These are phyloP conservation scores for Selenicereus undatus DNA, from an alignment of 148 eudicot genomes.

Conservation along the genomic window DNA sequence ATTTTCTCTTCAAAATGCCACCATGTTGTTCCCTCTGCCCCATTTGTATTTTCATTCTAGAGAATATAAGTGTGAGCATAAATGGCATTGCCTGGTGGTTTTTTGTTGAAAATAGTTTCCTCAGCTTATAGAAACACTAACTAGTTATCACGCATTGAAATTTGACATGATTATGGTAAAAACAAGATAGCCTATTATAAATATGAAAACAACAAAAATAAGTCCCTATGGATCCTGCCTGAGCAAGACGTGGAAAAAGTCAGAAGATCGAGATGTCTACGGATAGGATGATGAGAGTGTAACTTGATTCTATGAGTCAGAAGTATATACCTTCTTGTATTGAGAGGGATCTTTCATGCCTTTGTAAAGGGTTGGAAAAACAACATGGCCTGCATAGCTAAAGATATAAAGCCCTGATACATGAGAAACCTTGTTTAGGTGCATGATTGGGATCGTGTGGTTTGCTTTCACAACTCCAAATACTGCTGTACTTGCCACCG, in stretches of 20 bases:
- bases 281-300: not conserved
- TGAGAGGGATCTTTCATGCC: constrained; percentile 70
- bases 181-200: not conserved
- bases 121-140: too few species aligned
- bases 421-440: constrained; percentile 50
- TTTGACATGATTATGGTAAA: not conserved
- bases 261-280: too few species aligned
- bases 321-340: constrained; percentile 50
- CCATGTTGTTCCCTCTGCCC: too few species aligned
- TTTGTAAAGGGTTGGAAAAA: constrained; percentile 62
- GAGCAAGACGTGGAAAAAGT: too few species aligned
- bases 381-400: constrained; percentile 74
- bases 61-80: too few species aligned
- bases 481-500: constrained; percentile 50
- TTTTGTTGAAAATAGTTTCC: too few species aligned
- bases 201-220: too few species aligned
- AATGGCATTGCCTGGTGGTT: too few species aligned
- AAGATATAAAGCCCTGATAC: constrained; percentile 66
- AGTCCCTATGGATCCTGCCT: too few species aligned
- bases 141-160: not conserved
- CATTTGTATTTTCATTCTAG: too few species aligned
- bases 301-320: not conserved
- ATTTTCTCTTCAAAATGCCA: too few species aligned
- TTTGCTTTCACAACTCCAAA: constrained; percentile 42
- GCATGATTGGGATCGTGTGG: constrained; percentile 43